phyloP scores from a whole-genome alignment of 345 rosid genomes.

The Eucalyptus sideroxylon region DNA sequence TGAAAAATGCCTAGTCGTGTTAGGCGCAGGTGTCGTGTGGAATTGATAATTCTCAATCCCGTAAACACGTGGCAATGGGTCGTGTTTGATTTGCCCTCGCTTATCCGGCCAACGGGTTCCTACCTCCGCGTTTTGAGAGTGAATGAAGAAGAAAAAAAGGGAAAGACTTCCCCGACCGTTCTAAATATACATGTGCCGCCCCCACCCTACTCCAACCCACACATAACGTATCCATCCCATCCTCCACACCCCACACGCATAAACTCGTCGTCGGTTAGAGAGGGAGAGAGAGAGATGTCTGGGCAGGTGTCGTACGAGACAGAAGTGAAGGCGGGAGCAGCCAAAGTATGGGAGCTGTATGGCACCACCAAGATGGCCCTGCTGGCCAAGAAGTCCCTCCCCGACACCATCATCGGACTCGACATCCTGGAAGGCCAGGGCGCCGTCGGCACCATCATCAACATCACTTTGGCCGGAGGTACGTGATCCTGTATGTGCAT shows the following conservation, averaged over 20 bases:
- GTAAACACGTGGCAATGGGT: too few species aligned
- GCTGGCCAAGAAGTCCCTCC: background rate
- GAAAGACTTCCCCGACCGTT: background rate
- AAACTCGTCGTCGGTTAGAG: background rate
- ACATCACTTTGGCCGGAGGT: background rate
- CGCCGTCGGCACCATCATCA: background rate
- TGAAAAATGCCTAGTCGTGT: background rate
- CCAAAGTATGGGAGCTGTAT: constrained; percentile 1
- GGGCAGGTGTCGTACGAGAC: background rate
- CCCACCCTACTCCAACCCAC: too few species aligned
- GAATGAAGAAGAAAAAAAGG: background rate
- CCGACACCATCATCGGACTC: background rate
- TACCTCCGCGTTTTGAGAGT: background rate
- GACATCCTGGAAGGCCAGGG: constrained; percentile 8
- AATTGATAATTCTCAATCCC: too few species aligned
- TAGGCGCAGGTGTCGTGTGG: background rate
- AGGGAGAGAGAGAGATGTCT: background rate
- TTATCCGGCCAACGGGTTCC: too few species aligned
- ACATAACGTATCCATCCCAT: background rate
- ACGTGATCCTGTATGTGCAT: background rate
- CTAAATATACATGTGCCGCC: background rate
- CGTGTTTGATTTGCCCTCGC: too few species aligned
- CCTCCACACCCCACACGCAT: background rate
- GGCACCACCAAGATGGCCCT: background rate
- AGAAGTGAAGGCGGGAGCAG: background rate